These are phyloP conservation scores for Ceriops decandra DNA, from an alignment of 345 rosid species.

Conservation along the genomic window DNA sequence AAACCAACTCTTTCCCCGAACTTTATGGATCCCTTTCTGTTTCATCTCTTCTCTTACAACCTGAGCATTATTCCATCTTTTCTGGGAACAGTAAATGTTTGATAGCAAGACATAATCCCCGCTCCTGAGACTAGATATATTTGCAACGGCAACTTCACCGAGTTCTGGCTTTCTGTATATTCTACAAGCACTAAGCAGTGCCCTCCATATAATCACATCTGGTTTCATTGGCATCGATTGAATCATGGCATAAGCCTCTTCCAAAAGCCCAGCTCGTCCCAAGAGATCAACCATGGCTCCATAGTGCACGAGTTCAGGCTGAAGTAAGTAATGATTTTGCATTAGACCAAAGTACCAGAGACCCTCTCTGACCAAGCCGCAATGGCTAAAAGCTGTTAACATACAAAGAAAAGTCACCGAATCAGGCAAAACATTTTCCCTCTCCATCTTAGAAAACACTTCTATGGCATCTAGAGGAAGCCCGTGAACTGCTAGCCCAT, in stretches of 20 bases:
- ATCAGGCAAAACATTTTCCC: slow-evolving; percentile 53
- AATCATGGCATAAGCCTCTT: slow-evolving; percentile 62
- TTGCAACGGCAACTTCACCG: slow-evolving; percentile 61
- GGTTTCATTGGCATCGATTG: slow-evolving; percentile 63
- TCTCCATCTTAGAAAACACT: slow-evolving; percentile 54
- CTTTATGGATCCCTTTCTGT: slow-evolving; percentile 54
- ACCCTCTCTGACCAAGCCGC: slow-evolving; percentile 68
- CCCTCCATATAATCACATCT: slow-evolving; percentile 80
- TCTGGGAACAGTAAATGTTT: slow-evolving; percentile 61
- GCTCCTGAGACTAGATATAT: slow-evolving; percentile 47
- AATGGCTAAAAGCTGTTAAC: slow-evolving; percentile 68
- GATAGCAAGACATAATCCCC: slow-evolving; percentile 82
- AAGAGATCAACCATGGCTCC: slow-evolving; percentile 79
- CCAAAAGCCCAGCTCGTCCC: slow-evolving; percentile 64
- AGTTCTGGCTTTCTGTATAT: slow-evolving; percentile 41
- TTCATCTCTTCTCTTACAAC: slow-evolving; percentile 61
- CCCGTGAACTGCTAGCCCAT: slow-evolving; percentile 74
- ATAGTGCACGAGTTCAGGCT: slow-evolving; percentile 68
- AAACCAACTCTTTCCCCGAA: slow-evolving; percentile 74
- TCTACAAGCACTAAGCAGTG: slow-evolving; percentile 75
- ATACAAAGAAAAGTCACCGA: slow-evolving; percentile 60
- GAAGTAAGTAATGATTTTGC: slow-evolving; percentile 37
- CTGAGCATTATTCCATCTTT: slow-evolving; percentile 64
- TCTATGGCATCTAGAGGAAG: slow-evolving; percentile 50
- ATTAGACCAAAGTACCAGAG: slow-evolving; percentile 49